Percentiles rank a stretch among this genome's conserved stretches.
These are phyloP conservation scores for Mycocentrospora acerina DNA, from an alignment of 2,329 filamentous ascomycete genomes.

Conservation along the genomic window DNA sequence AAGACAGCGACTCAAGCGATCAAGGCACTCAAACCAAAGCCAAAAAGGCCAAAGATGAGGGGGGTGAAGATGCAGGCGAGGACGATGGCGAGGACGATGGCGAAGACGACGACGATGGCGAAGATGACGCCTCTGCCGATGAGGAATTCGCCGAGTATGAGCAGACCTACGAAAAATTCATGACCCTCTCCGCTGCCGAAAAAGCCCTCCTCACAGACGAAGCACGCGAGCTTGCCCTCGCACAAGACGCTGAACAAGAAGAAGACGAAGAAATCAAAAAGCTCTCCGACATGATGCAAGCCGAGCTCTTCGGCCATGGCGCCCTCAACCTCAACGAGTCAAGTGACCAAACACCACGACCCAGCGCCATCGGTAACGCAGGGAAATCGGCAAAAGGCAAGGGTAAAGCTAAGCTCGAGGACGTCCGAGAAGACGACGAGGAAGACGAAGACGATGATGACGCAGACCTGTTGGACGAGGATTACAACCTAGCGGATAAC, in stretches of 20 bases:
- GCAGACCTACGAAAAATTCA: slow-evolving; percentile 79
- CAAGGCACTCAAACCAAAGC: slow-evolving; percentile 47
- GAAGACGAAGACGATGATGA: slow-evolving; percentile 53
- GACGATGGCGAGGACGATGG: slow-evolving; percentile 43
- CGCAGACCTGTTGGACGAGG: slow-evolving; percentile 64
- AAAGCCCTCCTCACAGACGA: slow-evolving; percentile 37
- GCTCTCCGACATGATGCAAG: slow-evolving; percentile 69
- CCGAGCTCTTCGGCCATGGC: slow-evolving; percentile 68
- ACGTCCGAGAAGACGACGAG: slow-evolving; percentile 9
- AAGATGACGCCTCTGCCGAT: slow-evolving; percentile 65
- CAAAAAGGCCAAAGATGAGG: slow-evolving; percentile 41
- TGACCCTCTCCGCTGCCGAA: slow-evolving; percentile 62
- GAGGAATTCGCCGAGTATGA: slow-evolving; percentile 73
- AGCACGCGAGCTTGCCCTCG: slow-evolving; percentile 38
- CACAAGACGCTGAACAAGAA: slow-evolving; percentile 43
- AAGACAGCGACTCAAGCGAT: slow-evolving; percentile 48
- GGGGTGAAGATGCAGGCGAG: slow-evolving; percentile 45
- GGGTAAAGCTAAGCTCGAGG: slow-evolving; percentile 24
- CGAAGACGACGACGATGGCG: slow-evolving; percentile 65
- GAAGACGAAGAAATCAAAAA: slow-evolving; percentile 62
- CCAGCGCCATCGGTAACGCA: slow-evolving; percentile 3
- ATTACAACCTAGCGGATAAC: slow-evolving; percentile 87
- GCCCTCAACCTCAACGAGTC: slow-evolving; percentile 55
- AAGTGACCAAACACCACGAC: slow-evolving; percentile 11
- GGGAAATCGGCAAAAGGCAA: slow-evolving; percentile 22